Evolutionary conservation across 1,139 yeast genomes (phyloP).

Genomic region (Suhomyces wounanorum): DNA sequence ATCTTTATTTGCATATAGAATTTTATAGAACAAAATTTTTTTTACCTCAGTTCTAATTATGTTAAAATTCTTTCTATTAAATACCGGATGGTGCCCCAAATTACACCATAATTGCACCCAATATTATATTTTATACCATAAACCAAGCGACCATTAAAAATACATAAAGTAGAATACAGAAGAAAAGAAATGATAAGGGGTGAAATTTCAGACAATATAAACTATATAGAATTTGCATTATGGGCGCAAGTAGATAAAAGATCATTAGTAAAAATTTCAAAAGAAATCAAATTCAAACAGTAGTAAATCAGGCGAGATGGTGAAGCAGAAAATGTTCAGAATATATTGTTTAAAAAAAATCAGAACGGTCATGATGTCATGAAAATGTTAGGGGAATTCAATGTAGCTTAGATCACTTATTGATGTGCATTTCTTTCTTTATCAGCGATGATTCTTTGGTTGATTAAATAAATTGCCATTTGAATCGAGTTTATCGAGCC

Average conservation of each 20-base stretch:
- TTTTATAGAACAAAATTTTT: not conserved
- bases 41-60: not conserved
- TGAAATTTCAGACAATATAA: slow-evolving; percentile 10
- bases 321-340: not conserved
- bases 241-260: not conserved
- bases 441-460: slow-evolving; percentile 71
- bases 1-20: not conserved
- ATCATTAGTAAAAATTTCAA: not conserved
- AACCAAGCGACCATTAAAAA: not conserved
- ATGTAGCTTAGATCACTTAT: not conserved
- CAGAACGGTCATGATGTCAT: slow-evolving; percentile 2
- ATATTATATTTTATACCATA: no score
- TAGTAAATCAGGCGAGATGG: not conserved
- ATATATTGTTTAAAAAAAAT: not conserved
- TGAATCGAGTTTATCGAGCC: slow-evolving; percentile 73
- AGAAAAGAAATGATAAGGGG: not conserved
- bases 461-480: slow-evolving; percentile 75
- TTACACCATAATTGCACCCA: not conserved
- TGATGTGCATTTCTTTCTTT: slow-evolving; percentile 45
- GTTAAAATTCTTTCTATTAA: not conserved
- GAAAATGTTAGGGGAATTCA: not conserved
- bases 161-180: slow-evolving; percentile 5
- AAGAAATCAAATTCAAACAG: not conserved
- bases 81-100: not conserved
- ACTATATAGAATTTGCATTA: slow-evolving; percentile 1